These are phyloP conservation scores for Penicillium salamii DNA, from an alignment of 495 filamentous ascomycete genomes.

Conservation along the genomic window DNA sequence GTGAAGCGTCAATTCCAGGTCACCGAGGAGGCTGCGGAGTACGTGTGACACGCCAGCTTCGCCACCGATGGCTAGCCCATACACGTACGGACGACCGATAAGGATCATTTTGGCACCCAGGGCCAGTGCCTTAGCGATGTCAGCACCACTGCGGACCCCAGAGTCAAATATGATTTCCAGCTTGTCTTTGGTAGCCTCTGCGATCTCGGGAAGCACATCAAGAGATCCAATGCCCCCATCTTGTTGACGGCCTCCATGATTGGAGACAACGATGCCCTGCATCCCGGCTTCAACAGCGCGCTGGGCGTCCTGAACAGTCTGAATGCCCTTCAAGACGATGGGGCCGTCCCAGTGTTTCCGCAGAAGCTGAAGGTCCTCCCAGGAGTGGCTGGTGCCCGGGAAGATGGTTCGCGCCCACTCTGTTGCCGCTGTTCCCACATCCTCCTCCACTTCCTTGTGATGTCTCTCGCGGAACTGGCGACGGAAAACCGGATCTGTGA, in stretches of 20 bases:
- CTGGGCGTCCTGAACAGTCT: constrained; percentile 49
- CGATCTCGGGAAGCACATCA: constrained; percentile 44
- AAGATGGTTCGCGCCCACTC: constrained; percentile 48
- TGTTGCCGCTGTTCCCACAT: constrained; percentile 23
- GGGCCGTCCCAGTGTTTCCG: constrained; percentile 35
- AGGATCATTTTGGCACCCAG: constrained; percentile 53
- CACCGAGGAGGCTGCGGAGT: constrained; percentile 19
- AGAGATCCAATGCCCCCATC: constrained; percentile 45
- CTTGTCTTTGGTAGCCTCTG: constrained; percentile 43
- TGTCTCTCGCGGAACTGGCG: constrained; percentile 36
- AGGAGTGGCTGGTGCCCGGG: constrained; percentile 43
- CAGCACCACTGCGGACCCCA: constrained; percentile 46
- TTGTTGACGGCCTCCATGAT: constrained; percentile 47
- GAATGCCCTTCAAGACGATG: constrained; percentile 53
- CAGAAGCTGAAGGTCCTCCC: constrained; percentile 46
- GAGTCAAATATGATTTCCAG: constrained; percentile 48
- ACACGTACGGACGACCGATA: constrained; percentile 42
- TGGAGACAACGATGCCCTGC: constrained; percentile 55
- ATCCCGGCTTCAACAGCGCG: constrained; percentile 46
- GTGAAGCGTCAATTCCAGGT: constrained; percentile 9
- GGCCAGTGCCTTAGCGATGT: constrained; percentile 50
- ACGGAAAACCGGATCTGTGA: constrained; percentile 56
- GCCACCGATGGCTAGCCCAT: constrained; percentile 27
- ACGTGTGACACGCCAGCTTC: constrained; percentile 25
- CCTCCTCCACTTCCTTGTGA: constrained; percentile 39